phyloP scores from a whole-genome alignment of 805 yeast species.

The Kluyveromyces aestuarii region DNA sequence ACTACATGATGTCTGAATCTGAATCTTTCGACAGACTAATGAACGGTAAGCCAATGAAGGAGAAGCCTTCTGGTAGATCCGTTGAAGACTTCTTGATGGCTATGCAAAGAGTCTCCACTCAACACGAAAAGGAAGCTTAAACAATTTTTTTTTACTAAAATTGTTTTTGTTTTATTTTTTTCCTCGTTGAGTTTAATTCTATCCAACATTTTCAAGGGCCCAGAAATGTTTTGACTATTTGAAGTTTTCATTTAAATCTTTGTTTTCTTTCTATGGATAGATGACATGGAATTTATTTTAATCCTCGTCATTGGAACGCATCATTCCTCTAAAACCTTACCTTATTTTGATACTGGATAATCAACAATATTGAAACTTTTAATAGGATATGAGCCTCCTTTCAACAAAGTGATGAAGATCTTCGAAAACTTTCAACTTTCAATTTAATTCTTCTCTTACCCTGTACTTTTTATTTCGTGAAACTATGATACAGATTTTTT shows the following conservation, averaged over 20 bases:
- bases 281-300: too few species aligned
- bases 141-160: conserved; percentile 31
- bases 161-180: not conserved
- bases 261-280: not conserved
- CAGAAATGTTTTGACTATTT: not conserved
- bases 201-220: not conserved
- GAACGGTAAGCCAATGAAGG: conserved; percentile 68
- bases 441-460: not conserved
- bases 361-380: not conserved
- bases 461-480: not conserved
- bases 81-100: conserved; percentile 78
- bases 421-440: not conserved
- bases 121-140: conserved; percentile 60
- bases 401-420: not conserved
- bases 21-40: conserved; percentile 72
- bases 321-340: not conserved
- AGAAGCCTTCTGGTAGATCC: conserved; percentile 51
- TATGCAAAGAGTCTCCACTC: conserved; percentile 84
- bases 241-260: not conserved
- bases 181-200: conserved; percentile 4
- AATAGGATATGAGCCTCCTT: not conserved
- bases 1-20: conserved; percentile 84
- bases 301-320: not conserved
- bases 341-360: not conserved
- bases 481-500: conserved; percentile 1